Conservation (phyloP, 305 asterid genomes). For the Rubia peregrina region DNA sequence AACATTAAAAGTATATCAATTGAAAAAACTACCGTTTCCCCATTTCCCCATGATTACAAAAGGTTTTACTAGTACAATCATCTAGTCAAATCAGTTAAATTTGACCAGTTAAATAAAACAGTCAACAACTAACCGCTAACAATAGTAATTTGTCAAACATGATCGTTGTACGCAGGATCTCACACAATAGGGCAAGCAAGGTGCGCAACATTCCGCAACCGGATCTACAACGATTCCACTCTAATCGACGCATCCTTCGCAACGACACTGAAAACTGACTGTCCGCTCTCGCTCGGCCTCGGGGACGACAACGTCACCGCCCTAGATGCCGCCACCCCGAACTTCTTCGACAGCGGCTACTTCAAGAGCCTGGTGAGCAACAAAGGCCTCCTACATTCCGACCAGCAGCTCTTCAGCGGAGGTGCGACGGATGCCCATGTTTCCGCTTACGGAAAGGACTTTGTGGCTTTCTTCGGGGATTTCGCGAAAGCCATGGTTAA, state of each 20-base stretch:
- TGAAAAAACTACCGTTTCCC: no score
- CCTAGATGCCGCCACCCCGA: conserved; percentile 35
- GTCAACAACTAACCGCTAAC: no score
- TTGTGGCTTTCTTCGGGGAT: conserved; percentile 31
- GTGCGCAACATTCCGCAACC: conserved; percentile 41
- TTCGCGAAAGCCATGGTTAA: conserved; percentile 49
- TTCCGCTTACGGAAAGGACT: conserved; percentile 24
- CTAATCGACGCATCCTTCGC: conserved; percentile 43
- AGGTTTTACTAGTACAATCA: no score
- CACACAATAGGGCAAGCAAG: conserved; percentile 64
- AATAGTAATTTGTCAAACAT: no score
- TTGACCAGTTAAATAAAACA: no score
- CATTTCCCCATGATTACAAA: no score
- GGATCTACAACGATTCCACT: conserved; percentile 47
- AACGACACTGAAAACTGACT: conserved; percentile 31
- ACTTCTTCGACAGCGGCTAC: conserved; percentile 44
- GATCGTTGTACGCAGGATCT: conserved; percentile 29
- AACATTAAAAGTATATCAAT: no score
- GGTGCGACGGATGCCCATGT: conserved; percentile 40
- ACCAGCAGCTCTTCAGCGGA: conserved; percentile 55
- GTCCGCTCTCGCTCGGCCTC: conserved; percentile 41
- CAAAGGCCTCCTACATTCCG: conserved; percentile 55
- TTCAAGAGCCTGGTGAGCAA: conserved; percentile 31
- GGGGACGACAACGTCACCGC: conserved; percentile 40
- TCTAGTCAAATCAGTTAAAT: no score